These are phyloP conservation scores for Phytophthora citricola DNA, from an alignment of 352 stramenopile species.

Conservation along the genomic window DNA sequence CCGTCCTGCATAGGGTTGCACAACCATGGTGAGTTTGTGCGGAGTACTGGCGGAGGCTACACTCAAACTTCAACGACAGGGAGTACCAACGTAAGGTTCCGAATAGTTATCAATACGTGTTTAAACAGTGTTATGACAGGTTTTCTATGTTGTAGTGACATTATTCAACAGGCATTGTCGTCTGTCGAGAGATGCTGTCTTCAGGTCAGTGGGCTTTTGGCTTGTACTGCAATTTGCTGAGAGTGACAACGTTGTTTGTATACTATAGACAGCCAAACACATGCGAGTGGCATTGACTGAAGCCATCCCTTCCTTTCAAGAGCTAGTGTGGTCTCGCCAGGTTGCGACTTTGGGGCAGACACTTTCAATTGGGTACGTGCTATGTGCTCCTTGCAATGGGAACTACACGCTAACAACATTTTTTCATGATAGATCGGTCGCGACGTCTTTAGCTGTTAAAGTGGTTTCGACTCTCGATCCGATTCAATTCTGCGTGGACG, in stretches of 20 bases:
- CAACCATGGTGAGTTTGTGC: constrained; percentile 28
- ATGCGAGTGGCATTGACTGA: constrained; percentile 31
- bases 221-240: background rate
- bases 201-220: constrained; percentile 1
- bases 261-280: constrained; percentile 23
- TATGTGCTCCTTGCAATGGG: background rate
- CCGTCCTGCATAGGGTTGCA: constrained; percentile 25
- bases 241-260: background rate
- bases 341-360: constrained; percentile 17
- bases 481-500: constrained; percentile 18
- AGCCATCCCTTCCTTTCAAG: constrained; percentile 18
- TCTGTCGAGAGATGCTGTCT: constrained; percentile 20
- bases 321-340: constrained; percentile 9
- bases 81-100: constrained; percentile 16
- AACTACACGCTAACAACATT: background rate
- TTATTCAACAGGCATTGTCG: constrained; percentile 23
- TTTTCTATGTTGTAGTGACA: constrained; percentile 12
- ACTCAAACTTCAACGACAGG: constrained; percentile 21
- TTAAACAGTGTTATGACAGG: background rate
- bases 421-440: constrained; percentile 2
- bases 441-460: constrained; percentile 18
- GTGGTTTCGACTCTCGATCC: constrained; percentile 17
- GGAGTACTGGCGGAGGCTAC: constrained; percentile 24
- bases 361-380: constrained; percentile 12
- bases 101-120: background rate